These are phyloP conservation scores for Fusarium sp. DNA, from an alignment of 2,329 filamentous ascomycete genomes.

Conservation along the genomic window DNA sequence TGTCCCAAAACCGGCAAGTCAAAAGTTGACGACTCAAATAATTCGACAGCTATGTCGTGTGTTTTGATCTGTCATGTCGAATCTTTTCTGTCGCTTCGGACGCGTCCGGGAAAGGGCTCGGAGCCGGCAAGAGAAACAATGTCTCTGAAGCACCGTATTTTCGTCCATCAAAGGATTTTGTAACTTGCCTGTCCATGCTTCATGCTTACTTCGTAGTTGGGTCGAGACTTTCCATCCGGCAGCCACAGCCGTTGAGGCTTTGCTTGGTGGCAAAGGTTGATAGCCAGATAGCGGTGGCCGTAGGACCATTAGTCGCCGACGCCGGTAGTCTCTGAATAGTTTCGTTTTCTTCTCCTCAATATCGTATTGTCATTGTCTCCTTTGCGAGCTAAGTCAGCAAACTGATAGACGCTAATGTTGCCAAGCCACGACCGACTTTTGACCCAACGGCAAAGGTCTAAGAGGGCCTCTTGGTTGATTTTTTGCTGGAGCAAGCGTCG, in stretches of 20 bases:
- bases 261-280: conserved; percentile 4
- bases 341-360: not conserved
- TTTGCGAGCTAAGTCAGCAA: not conserved
- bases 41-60: not conserved
- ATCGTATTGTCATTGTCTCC: not conserved
- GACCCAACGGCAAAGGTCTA: conserved; percentile 12
- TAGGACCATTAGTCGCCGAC: conserved; percentile 3
- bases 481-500: conserved; percentile 13
- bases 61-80: conserved; percentile 11
- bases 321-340: conserved; percentile 16
- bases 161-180: not conserved
- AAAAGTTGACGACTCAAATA: conserved; percentile 16
- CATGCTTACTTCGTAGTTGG: not conserved
- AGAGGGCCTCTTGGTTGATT: conserved; percentile 9
- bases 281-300: not conserved
- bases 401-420: conserved; percentile 14
- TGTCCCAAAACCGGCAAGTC: conserved; percentile 22
- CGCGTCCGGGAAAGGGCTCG: conserved; percentile 11
- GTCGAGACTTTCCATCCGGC: conserved; percentile 20
- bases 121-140: conserved; percentile 23
- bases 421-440: conserved; percentile 17
- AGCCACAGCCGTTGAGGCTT: conserved; percentile 38
- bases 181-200: not conserved
- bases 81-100: conserved; percentile 19
- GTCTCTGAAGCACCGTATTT: conserved; percentile 1